Evolutionary conservation across 306 rosid genomes (phyloP).

Genomic region (Arachis stenosperma): DNA sequence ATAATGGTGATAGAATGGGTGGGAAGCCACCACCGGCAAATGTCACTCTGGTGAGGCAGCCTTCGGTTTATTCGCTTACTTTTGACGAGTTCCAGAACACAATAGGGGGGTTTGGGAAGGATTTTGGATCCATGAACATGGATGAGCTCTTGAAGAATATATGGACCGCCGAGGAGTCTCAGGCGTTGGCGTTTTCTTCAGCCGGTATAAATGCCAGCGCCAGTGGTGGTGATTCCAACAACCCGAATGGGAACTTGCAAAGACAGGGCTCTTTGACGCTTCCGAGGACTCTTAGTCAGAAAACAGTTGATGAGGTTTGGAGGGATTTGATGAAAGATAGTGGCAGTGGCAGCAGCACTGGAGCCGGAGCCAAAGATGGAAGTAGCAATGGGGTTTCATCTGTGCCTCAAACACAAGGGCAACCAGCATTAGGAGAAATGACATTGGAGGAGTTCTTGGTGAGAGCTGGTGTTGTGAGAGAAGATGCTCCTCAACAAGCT

Average conservation of each 20-base stretch:
- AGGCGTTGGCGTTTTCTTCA: constrained; percentile 48
- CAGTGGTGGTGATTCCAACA: constrained; percentile 35
- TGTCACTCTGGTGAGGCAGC: constrained; percentile 57
- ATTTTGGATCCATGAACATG: constrained; percentile 98
- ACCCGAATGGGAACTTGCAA: constrained; percentile 61
- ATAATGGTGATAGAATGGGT: constrained; percentile 41
- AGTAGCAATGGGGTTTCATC: constrained; percentile 36
- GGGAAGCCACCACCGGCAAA: constrained; percentile 50
- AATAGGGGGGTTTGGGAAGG: constrained; percentile 78
- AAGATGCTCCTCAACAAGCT: constrained; percentile 59
- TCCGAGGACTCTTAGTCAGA: constrained; percentile 92
- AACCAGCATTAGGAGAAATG: constrained; percentile 86
- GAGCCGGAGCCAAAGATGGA: constrained; percentile 34
- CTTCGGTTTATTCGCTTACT: constrained; percentile 81
- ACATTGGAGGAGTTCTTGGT: constrained; percentile 89
- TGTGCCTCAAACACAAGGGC: constrained; percentile 72
- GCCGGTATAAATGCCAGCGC: neutral
- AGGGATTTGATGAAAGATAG: constrained; percentile 66
- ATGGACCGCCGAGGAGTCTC: constrained; percentile 92
- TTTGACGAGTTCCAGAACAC: constrained; percentile 92
- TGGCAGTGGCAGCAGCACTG: constrained; percentile 13
- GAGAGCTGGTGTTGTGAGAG: constrained; percentile 94
- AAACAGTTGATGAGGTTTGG: constrained; percentile 96
- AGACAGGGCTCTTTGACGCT: constrained; percentile 89
- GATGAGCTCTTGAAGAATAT: constrained; percentile 91